Percentiles rank a stretch among this genome's conserved stretches.
phyloP scores from a whole-genome alignment of 148 eudicot species.

The Vaccinium vitisidaea region DNA sequence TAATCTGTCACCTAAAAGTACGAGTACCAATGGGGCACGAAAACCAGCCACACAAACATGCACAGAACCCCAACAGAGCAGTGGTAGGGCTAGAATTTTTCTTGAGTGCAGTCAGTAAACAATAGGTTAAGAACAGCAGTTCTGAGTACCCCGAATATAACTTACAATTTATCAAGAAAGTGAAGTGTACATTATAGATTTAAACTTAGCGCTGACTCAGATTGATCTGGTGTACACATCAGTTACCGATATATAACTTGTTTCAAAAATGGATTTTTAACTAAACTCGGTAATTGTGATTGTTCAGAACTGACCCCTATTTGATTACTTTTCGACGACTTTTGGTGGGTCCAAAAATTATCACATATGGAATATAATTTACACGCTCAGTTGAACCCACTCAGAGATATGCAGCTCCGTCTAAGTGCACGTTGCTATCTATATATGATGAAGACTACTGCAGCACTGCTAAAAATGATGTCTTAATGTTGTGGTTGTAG shows the following conservation, averaged over 20 bases:
- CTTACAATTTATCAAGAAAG: no score
- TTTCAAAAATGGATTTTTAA: no score
- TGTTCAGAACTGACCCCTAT: not conserved
- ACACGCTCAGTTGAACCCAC: not conserved
- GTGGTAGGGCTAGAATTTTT: not conserved
- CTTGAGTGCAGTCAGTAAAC: not conserved
- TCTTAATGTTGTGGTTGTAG: slow-evolving; percentile 26
- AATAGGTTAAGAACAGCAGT: no score
- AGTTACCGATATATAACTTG: no score
- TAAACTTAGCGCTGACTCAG: no score
- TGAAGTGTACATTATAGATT: no score
- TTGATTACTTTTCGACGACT: not conserved
- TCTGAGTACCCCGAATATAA: no score
- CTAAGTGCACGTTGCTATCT: not conserved
- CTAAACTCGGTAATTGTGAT: no score
- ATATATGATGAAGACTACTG: no score
- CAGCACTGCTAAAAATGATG: not conserved
- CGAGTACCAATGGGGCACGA: no score
- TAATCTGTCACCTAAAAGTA: not conserved
- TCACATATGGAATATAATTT: not conserved
- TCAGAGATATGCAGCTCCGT: not conserved
- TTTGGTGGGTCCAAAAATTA: not conserved
- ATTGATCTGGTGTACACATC: no score
- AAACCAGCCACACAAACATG: no score
- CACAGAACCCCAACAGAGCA: not conserved